Percentiles rank a stretch among this genome's conserved stretches.
Evolutionary conservation across 176 grass and related monocot genomes (phyloP).

Genomic region (Musa acuminata): DNA sequence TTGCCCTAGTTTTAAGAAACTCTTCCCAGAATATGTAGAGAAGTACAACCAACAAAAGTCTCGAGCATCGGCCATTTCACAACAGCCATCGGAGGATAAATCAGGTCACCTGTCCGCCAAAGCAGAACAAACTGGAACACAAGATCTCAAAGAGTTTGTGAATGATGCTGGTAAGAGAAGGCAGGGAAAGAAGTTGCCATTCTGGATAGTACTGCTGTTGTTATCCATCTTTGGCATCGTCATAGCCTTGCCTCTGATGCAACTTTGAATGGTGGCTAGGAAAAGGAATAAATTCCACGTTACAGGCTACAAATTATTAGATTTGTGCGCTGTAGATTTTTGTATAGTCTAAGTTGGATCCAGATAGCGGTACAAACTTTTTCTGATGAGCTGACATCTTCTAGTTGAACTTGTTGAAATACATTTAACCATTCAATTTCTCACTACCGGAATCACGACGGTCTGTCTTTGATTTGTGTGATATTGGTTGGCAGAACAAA

Average conservation of each 20-base stretch:
- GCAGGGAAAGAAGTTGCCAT: slow-evolving; percentile 58
- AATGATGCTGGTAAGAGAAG: slow-evolving; percentile 35
- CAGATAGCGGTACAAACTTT: not conserved
- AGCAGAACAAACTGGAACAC: slow-evolving; percentile 26
- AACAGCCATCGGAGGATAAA: slow-evolving; percentile 27
- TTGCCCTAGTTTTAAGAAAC: slow-evolving; percentile 79
- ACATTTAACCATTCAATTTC: not conserved
- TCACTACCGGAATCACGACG: not conserved
- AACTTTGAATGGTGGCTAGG: slow-evolving; percentile 50
- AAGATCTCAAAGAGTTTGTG: slow-evolving; percentile 8
- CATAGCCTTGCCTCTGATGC: slow-evolving; percentile 94
- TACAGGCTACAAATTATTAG: slow-evolving; percentile 9
- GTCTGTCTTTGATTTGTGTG: no score
- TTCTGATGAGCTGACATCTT: not conserved
- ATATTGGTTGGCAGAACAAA: no score
- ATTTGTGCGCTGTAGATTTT: slow-evolving; percentile 33
- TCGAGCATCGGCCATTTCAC: slow-evolving; percentile 17
- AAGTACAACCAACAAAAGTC: slow-evolving; percentile 59
- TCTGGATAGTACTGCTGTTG: slow-evolving; percentile 80
- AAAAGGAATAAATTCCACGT: not conserved
- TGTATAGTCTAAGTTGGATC: slow-evolving; percentile 49
- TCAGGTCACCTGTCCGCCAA: slow-evolving; percentile 12
- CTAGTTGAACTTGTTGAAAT: not conserved
- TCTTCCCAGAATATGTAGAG: slow-evolving; percentile 90
- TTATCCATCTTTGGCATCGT: slow-evolving; percentile 70